Conservation (phyloP, 2,329 filamentous ascomycete species). For the Allantophomopsis lycopodina region DNA sequence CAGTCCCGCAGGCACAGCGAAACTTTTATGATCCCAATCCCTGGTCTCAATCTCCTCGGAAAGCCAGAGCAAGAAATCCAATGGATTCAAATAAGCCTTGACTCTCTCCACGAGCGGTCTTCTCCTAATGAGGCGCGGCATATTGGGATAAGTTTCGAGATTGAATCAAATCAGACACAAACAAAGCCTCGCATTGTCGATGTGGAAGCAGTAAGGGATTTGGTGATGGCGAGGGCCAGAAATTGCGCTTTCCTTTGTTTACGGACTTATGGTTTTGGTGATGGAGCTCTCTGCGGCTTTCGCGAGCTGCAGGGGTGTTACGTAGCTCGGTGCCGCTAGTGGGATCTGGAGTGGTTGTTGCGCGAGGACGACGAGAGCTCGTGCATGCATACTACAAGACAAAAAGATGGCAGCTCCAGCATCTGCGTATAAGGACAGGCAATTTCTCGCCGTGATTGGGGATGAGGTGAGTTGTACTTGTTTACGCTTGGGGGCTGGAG, state of each 20-base stretch:
- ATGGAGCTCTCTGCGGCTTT: not conserved
- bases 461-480: constrained; percentile 55
- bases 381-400: constrained; percentile 1
- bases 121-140: constrained; percentile 73
- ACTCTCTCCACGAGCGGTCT: constrained; percentile 71
- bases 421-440: constrained; percentile 63
- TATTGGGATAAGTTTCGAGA: constrained; percentile 16
- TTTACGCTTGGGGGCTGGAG: too few species aligned
- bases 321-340: too few species aligned
- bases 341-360: too few species aligned
- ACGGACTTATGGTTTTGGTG: not conserved
- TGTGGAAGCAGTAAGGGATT: too few species aligned
- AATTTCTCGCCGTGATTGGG: constrained; percentile 95
- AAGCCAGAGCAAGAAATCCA: constrained; percentile 81
- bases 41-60: constrained; percentile 87
- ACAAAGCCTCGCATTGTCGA: too few species aligned
- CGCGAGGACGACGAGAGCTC: too few species aligned
- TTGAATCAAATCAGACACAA: too few species aligned
- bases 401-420: constrained; percentile 41
- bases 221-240: too few species aligned
- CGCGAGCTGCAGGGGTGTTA: constrained; percentile 1
- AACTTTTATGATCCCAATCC: constrained; percentile 75
- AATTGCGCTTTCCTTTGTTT: not conserved
- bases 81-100: constrained; percentile 66
- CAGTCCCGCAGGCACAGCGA: constrained; percentile 64